Evolutionary conservation across 768 basidiomycete species (phyloP).

Genomic region (Porphyrellus cyaneotinctus): DNA sequence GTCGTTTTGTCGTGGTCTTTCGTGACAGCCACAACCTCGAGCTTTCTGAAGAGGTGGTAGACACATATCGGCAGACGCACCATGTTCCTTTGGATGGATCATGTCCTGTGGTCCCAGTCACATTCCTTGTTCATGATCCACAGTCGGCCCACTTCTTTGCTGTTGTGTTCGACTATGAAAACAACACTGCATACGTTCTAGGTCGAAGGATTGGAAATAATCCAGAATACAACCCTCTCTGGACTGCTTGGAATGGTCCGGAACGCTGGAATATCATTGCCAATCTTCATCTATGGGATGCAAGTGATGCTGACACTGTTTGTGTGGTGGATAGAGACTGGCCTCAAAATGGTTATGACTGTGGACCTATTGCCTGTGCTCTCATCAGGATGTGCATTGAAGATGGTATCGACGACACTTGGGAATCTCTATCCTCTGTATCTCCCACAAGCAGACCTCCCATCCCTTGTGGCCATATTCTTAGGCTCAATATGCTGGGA

Average conservation of each 20-base stretch:
- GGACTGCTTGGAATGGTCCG: background rate
- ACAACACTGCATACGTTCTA: background rate
- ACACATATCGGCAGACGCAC: background rate
- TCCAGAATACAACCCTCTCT: background rate
- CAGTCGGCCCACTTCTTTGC: background rate
- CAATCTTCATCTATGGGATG: background rate
- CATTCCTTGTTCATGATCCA: background rate
- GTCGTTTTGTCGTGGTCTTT: background rate
- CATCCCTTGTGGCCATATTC: constrained; percentile 1
- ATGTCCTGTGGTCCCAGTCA: background rate
- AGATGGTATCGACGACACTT: background rate
- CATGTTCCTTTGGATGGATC: background rate
- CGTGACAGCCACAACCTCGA: background rate
- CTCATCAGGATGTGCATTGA: background rate
- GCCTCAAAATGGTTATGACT: constrained; percentile 8
- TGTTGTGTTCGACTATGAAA: background rate
- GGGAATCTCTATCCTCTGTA: background rate
- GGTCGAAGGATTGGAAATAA: background rate
- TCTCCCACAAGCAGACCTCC: background rate
- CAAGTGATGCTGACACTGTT: background rate
- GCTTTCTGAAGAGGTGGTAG: background rate
- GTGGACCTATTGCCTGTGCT: background rate
- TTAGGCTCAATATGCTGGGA: background rate
- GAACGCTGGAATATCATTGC: background rate
- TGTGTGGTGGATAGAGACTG: background rate